Evolutionary conservation across 257 asterid species (phyloP).

Genomic region (Haberlea rhodopensis): DNA sequence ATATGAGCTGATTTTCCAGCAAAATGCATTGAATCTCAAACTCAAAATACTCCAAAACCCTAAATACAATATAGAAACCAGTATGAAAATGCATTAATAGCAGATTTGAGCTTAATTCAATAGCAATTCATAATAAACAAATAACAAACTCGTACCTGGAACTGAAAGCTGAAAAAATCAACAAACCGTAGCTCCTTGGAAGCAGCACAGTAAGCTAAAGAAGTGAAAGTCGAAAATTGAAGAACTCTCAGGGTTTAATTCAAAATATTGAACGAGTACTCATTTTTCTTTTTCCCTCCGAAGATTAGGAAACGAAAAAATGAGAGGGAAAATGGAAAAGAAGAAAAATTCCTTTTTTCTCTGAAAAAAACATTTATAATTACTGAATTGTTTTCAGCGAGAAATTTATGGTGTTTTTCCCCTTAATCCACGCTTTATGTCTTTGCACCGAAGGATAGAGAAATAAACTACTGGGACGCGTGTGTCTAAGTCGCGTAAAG

Average conservation of each 20-base stretch:
- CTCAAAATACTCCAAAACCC: conserved; percentile 43
- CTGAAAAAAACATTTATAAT: too few relatives aligned
- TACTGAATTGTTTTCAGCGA: too few relatives aligned
- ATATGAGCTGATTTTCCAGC: conserved; percentile 20
- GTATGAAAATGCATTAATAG: conserved; percentile 10
- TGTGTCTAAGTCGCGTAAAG: too few relatives aligned
- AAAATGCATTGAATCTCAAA: conserved; percentile 28
- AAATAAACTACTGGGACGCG: background rate
- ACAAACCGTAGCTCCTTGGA: conserved; percentile 9
- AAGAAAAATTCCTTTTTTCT: too few relatives aligned
- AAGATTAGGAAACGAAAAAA: conserved; percentile 42
- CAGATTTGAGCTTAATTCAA: conserved; percentile 18
- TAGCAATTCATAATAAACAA: conserved; percentile 17
- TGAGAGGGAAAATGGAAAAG: conserved; percentile 47
- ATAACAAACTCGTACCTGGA: conserved; percentile 34
- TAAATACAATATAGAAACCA: conserved; percentile 20
- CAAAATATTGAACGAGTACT: conserved; percentile 25
- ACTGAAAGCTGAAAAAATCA: conserved; percentile 27
- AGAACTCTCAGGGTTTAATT: conserved; percentile 24
- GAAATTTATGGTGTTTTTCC: too few relatives aligned
- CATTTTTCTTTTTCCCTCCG: conserved; percentile 55
- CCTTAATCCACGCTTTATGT: conserved; percentile 48
- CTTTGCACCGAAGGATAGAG: conserved; percentile 15
- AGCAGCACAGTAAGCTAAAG: conserved; percentile 24
- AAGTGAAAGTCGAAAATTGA: conserved; percentile 13